Evolutionary conservation across 306 rosid genomes (phyloP).

Genomic region (Lathyrus aphaca): DNA sequence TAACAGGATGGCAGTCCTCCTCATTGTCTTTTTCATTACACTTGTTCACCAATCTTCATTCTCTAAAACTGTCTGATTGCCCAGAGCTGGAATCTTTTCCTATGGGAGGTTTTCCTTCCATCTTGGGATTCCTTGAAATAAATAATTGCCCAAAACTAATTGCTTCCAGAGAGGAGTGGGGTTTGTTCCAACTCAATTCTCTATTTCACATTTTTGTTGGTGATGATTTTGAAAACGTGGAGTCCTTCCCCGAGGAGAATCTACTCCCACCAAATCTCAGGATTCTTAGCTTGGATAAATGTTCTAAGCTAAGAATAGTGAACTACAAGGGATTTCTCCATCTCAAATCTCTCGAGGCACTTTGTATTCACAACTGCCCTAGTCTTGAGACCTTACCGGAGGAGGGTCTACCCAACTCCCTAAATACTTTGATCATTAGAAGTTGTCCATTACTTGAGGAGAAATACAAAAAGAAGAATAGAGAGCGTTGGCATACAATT

Average conservation of each 20-base stretch:
- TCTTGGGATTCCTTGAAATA: background rate
- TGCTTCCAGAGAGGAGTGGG: slow-evolving; percentile 13
- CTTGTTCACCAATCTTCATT: background rate
- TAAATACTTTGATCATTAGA: background rate
- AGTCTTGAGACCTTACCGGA: too few species aligned
- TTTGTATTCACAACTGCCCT: too few species aligned
- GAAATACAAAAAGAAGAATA: slow-evolving; percentile 6
- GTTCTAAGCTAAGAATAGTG: too few species aligned
- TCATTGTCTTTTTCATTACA: background rate
- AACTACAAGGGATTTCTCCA: slow-evolving; percentile 12
- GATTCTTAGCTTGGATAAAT: too few species aligned
- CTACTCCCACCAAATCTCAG: too few species aligned
- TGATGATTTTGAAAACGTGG: background rate
- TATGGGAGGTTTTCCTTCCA: background rate
- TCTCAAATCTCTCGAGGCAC: slow-evolving; percentile 24
- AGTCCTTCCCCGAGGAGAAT: slow-evolving; percentile 26
- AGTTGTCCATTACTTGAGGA: too few species aligned
- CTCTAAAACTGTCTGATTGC: background rate
- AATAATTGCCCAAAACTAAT: background rate
- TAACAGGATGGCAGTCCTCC: background rate
- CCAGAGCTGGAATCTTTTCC: background rate
- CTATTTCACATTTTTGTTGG: background rate
- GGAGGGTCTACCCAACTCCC: slow-evolving; percentile 29
- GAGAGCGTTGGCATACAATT: slow-evolving; percentile 33
- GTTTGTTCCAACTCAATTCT: slow-evolving; percentile 15